A percentile compares a stretch with the other conserved stretches of the same genome.
phyloP scores from a whole-genome alignment of 805 yeast species.

The Henningerozyma blattae region DNA sequence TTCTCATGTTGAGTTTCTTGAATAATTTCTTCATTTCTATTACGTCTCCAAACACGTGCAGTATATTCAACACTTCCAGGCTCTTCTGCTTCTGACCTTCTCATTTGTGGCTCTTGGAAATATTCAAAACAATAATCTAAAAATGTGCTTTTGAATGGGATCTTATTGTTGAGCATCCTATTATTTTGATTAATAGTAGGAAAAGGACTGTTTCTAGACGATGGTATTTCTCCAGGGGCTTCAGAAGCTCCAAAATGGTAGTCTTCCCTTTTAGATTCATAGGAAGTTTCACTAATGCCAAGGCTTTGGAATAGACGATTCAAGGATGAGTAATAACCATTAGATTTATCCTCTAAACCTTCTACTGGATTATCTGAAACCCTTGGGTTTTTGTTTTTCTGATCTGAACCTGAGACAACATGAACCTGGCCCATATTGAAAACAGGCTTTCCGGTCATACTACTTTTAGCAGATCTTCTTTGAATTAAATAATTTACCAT shows the following conservation, averaged over 20 bases:
- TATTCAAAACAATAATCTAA: slow-evolving; percentile 74
- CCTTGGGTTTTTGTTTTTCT: slow-evolving; percentile 25
- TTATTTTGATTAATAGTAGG: background rate
- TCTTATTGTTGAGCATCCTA: too few relatives aligned
- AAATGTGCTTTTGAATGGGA: slow-evolving; percentile 52
- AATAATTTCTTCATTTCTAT: slow-evolving; percentile 76
- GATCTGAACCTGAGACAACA: slow-evolving; percentile 29
- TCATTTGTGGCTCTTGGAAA: slow-evolving; percentile 93
- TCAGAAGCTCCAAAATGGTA: too few relatives aligned
- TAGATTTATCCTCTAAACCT: background rate
- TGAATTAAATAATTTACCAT: slow-evolving; percentile 54
- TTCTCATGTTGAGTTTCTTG: slow-evolving; percentile 87
- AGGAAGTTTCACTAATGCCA: slow-evolving; percentile 11
- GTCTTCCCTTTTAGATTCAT: background rate
- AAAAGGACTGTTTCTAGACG: background rate
- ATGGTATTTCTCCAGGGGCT: too few relatives aligned
- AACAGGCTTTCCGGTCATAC: slow-evolving; percentile 5
- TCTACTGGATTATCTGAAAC: slow-evolving; percentile 9
- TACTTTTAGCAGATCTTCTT: slow-evolving; percentile 24
- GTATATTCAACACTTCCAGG: slow-evolving; percentile 84
- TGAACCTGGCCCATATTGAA: slow-evolving; percentile 21
- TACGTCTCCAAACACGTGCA: slow-evolving; percentile 76
- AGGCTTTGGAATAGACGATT: slow-evolving; percentile 20
- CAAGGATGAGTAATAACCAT: too few relatives aligned
- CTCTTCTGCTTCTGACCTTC: slow-evolving; percentile 72